A percentile compares a stretch with the other conserved stretches of the same genome.
Evolutionary conservation across 2,329 filamentous ascomycete species (phyloP).

Genomic region (Aspergillaceae sp.): DNA sequence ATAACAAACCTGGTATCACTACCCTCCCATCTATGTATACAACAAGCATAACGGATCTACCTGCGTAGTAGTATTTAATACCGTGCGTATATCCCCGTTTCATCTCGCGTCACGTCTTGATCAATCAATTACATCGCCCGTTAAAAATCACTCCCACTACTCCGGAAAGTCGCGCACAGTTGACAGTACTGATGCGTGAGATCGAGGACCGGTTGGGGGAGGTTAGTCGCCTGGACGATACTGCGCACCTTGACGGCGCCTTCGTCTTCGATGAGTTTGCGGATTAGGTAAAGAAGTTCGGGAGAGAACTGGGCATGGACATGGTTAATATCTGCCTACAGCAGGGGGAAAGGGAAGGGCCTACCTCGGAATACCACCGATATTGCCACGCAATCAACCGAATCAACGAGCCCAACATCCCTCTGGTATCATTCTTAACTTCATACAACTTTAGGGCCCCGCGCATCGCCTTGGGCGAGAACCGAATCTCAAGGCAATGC

Average conservation of each 20-base stretch:
- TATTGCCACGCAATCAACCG: constrained; percentile 96
- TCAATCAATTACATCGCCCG: too few species aligned
- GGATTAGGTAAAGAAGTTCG: constrained; percentile 74
- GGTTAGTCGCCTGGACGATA: constrained; percentile 90
- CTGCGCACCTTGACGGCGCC: constrained; percentile 94
- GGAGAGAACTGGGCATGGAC: constrained; percentile 63
- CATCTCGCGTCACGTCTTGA: background rate
- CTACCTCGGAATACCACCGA: constrained; percentile 91
- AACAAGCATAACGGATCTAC: too few species aligned
- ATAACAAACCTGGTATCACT: too few species aligned
- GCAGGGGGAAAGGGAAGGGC: constrained; percentile 7
- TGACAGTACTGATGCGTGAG: constrained; percentile 94
- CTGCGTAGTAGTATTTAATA: too few species aligned
- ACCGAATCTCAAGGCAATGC: constrained; percentile 75
- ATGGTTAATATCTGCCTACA: constrained; percentile 7
- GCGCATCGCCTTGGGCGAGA: constrained; percentile 84
- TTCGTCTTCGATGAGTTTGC: constrained; percentile 92
- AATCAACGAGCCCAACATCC: constrained; percentile 78
- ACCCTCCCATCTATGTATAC: too few species aligned
- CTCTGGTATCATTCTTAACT: constrained; percentile 66
- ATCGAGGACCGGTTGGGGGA: constrained; percentile 87
- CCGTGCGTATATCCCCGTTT: too few species aligned
- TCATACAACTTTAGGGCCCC: constrained; percentile 77
- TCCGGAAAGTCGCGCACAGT: constrained; percentile 88
- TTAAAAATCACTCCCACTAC: constrained; percentile 80